Conservation (phyloP, 1,284 basidiomycete species). For the Cryptococcus wingfieldii region DNA sequence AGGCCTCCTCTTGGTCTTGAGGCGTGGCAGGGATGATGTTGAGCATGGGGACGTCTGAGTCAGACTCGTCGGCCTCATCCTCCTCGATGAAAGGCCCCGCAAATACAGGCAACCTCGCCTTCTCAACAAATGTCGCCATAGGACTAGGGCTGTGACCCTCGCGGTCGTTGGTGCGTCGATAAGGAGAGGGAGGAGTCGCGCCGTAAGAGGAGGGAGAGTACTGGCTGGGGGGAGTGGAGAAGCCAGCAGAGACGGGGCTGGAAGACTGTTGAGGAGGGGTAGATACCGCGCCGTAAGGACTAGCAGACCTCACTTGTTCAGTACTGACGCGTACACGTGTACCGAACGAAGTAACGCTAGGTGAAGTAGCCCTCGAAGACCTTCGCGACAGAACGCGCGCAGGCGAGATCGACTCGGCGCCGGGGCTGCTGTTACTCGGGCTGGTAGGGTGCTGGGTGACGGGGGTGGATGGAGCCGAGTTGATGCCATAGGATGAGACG, state of each 20-base stretch:
- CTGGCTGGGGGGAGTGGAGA: slow-evolving; percentile 5
- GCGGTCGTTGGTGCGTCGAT: slow-evolving; percentile 24
- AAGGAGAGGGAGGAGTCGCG: slow-evolving; percentile 34
- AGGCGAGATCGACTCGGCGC: neutral
- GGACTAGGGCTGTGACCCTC: slow-evolving; percentile 3
- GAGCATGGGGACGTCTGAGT: slow-evolving; percentile 31
- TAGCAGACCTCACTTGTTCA: slow-evolving; percentile 6
- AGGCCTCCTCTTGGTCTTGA: slow-evolving; percentile 29
- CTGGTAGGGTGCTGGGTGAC: neutral
- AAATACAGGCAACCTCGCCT: slow-evolving; percentile 8
- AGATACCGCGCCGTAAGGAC: neutral
- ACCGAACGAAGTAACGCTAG: slow-evolving; percentile 32
- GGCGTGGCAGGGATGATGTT: slow-evolving; percentile 48
- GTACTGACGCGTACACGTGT: slow-evolving; percentile 16
- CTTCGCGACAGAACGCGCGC: slow-evolving; percentile 8
- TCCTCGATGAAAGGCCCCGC: neutral
- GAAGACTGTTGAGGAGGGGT: slow-evolving; percentile 4
- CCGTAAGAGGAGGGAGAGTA: slow-evolving; percentile 18
- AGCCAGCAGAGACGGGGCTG: slow-evolving; percentile 1
- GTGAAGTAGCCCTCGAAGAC: slow-evolving; percentile 35
- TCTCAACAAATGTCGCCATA: slow-evolving; percentile 8
- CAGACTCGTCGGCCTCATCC: neutral
- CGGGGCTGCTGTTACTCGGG: neutral
- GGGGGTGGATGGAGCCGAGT: neutral
- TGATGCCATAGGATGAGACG: slow-evolving; percentile 9